These are phyloP conservation scores for Neonectria hederae DNA, from an alignment of 2,329 filamentous ascomycete genomes.

Conservation along the genomic window DNA sequence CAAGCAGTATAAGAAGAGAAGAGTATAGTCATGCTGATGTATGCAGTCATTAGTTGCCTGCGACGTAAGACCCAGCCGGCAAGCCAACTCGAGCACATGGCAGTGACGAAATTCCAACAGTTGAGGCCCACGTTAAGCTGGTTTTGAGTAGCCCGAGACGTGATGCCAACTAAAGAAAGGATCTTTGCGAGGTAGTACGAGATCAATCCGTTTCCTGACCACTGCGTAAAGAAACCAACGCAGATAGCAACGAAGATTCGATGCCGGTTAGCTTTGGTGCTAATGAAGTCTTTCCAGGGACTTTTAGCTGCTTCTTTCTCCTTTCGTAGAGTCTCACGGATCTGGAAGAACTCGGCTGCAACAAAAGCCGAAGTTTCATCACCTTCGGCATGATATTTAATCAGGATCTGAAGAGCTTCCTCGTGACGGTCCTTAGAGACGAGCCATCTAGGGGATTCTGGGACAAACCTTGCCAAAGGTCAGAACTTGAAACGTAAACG, in stretches of 20 bases:
- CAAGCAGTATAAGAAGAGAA: slow-evolving; percentile 35
- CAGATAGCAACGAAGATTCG: slow-evolving; percentile 40
- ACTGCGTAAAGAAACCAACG: slow-evolving; percentile 42
- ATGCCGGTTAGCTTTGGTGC: slow-evolving; percentile 41
- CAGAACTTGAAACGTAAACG: neutral
- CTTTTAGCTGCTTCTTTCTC: slow-evolving; percentile 30
- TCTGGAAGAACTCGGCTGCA: slow-evolving; percentile 29
- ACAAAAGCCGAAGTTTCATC: slow-evolving; percentile 25
- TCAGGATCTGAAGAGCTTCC: slow-evolving; percentile 27
- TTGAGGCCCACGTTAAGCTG: slow-evolving; percentile 41
- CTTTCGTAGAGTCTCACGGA: slow-evolving; percentile 27
- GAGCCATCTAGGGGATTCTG: slow-evolving; percentile 35
- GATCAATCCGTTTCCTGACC: slow-evolving; percentile 41
- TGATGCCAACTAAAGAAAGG: slow-evolving; percentile 49
- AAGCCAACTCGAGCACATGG: neutral
- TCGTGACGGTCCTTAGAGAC: slow-evolving; percentile 35
- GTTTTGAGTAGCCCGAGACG: slow-evolving; percentile 47
- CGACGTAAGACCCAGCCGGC: slow-evolving; percentile 25
- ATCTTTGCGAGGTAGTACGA: slow-evolving; percentile 51
- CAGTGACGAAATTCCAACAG: slow-evolving; percentile 43
- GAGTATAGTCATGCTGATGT: slow-evolving; percentile 45
- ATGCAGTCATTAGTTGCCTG: slow-evolving; percentile 43
- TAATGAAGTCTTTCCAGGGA: slow-evolving; percentile 36
- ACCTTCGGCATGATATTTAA: slow-evolving; percentile 32
- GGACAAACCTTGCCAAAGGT: slow-evolving; percentile 12